A percentile compares a stretch with the other conserved stretches of the same genome.
Evolutionary conservation across 352 stramenopile species (phyloP).

Genomic region (Phytophthora lateralis): DNA sequence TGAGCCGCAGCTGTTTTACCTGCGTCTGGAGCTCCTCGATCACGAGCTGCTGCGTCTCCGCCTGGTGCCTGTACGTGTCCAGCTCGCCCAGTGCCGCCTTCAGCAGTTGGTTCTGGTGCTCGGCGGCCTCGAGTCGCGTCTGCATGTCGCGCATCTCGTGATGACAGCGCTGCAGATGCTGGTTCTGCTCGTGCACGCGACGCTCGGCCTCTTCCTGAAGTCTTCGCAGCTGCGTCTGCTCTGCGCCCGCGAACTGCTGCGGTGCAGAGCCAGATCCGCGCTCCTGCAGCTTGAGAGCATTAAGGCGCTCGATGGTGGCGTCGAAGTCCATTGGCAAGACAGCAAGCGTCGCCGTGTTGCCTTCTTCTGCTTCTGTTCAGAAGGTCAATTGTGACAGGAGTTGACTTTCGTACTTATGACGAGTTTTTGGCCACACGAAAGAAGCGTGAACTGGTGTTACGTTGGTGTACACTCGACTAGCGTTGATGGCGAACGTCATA

Average conservation of each 20-base stretch:
- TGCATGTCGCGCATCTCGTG: slow-evolving; percentile 59
- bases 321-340: slow-evolving; percentile 54
- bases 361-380: slow-evolving; percentile 19
- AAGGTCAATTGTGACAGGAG: slow-evolving; percentile 27
- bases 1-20: slow-evolving; percentile 69
- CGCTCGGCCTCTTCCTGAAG: slow-evolving; percentile 59
- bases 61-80: slow-evolving; percentile 52
- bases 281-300: slow-evolving; percentile 75
- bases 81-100: slow-evolving; percentile 44
- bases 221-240: slow-evolving; percentile 42
- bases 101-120: slow-evolving; percentile 66
- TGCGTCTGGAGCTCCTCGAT: slow-evolving; percentile 73
- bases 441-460: not conserved
- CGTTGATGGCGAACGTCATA: not conserved
- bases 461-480: not conserved
- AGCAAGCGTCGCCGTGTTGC: slow-evolving; percentile 15
- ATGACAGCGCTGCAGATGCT: slow-evolving; percentile 49
- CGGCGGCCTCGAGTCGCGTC: slow-evolving; percentile 42
- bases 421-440: slow-evolving; percentile 3
- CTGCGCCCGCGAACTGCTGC: slow-evolving; percentile 7
- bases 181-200: slow-evolving; percentile 50
- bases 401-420: slow-evolving; percentile 32
- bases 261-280: slow-evolving; percentile 1
- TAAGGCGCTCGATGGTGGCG: slow-evolving; percentile 73
- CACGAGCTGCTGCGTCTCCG: slow-evolving; percentile 64